These are phyloP conservation scores for Suillus luteus DNA, from an alignment of 768 basidiomycete genomes.

Conservation along the genomic window DNA sequence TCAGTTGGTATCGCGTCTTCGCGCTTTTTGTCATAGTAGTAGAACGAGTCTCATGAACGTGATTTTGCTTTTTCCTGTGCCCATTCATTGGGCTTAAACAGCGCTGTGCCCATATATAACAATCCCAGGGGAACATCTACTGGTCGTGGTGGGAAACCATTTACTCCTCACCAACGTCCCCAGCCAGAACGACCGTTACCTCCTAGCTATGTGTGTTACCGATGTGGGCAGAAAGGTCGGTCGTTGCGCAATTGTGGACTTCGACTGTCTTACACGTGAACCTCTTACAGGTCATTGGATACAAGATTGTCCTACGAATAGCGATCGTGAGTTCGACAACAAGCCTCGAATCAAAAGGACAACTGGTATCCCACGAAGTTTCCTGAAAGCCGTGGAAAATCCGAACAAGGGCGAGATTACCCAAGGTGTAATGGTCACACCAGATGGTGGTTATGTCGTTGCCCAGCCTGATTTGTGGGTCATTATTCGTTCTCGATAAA, in stretches of 20 bases:
- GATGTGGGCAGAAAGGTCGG: constrained; percentile 96
- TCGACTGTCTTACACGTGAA: constrained; percentile 13
- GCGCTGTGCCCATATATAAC: constrained; percentile 67
- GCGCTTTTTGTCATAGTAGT: constrained; percentile 63
- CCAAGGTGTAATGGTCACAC: constrained; percentile 96
- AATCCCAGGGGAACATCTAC: constrained; percentile 68
- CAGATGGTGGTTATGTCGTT: constrained; percentile 96
- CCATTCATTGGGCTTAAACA: constrained; percentile 39
- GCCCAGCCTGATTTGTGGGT: constrained; percentile 95
- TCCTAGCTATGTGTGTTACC: constrained; percentile 96
- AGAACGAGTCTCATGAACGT: constrained; percentile 74
- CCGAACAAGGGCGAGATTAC: constrained; percentile 70
- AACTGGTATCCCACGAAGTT: constrained; percentile 96
- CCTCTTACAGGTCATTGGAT: constrained; percentile 90
- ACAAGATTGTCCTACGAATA: constrained; percentile 97
- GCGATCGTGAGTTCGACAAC: constrained; percentile 92
- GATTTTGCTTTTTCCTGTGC: constrained; percentile 41
- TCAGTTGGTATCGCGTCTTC: constrained; percentile 81
- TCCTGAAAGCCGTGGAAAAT: constrained; percentile 94
- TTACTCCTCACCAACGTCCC: constrained; percentile 46
- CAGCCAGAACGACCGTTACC: constrained; percentile 80
- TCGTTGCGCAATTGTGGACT: not conserved
- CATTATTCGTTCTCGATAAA: not conserved
- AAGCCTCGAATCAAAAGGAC: constrained; percentile 95
- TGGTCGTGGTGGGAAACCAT: constrained; percentile 58